Evolutionary conservation across 1,284 basidiomycete genomes (phyloP).

Genomic region (Spongiforma sp.): DNA sequence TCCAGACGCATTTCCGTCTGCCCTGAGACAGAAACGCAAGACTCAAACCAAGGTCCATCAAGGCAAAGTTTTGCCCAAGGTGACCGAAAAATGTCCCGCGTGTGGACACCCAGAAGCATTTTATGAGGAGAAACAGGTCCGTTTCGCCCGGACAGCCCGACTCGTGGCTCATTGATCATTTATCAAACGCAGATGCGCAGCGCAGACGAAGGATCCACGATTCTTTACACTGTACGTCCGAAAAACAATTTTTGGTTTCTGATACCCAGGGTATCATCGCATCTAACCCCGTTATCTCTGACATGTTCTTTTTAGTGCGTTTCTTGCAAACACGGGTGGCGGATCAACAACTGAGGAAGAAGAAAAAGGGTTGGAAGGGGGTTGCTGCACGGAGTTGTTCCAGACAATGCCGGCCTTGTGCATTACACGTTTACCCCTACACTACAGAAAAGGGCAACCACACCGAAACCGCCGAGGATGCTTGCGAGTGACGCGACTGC

Average conservation of each 20-base stretch:
- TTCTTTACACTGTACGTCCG: conserved; percentile 72
- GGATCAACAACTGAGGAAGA: conserved; percentile 67
- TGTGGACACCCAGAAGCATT: conserved; percentile 86
- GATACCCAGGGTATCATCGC: conserved; percentile 4
- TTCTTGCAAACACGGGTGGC: conserved; percentile 77
- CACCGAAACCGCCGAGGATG: conserved; percentile 80
- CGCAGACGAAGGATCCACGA: conserved; percentile 91
- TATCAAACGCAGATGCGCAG: conserved; percentile 70
- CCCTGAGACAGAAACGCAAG: conserved; percentile 87
- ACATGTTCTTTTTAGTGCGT: conserved; percentile 54
- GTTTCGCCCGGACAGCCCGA: conserved; percentile 20
- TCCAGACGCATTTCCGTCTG: conserved; percentile 93
- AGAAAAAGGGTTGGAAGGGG: neutral
- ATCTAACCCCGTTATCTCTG: neutral
- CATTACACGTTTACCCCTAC: conserved; percentile 84
- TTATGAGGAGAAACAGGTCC: conserved; percentile 79
- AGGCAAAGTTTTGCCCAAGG: conserved; percentile 78
- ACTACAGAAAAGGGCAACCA: conserved; percentile 87
- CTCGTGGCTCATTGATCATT: neutral
- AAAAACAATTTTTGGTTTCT: neutral
- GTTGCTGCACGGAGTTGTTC: conserved; percentile 1
- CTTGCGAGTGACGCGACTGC: conserved; percentile 76
- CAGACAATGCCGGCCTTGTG: conserved; percentile 11
- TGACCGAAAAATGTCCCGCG: conserved; percentile 90
- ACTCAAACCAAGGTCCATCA: conserved; percentile 88